These are phyloP conservation scores for Catharanthus roseus DNA, from an alignment of 257 asterid species.

Conservation along the genomic window DNA sequence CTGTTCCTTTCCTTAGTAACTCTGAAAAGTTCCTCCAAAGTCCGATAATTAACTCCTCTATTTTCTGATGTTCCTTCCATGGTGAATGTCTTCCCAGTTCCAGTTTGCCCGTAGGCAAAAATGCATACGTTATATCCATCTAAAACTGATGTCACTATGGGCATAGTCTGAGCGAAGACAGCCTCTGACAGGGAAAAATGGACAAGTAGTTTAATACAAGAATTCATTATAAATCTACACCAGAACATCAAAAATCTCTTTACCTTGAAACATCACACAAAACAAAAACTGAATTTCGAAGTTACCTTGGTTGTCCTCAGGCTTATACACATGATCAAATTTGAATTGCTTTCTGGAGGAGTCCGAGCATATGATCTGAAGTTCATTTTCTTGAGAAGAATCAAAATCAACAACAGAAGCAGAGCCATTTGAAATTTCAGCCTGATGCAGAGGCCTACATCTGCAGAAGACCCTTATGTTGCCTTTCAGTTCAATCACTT, in stretches of 20 bases:
- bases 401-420: conserved; percentile 66
- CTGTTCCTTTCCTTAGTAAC: conserved; percentile 60
- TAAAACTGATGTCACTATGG: conserved; percentile 84
- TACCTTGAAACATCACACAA: conserved; percentile 5
- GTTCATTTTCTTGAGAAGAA: conserved; percentile 73
- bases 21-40: conserved; percentile 76
- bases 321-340: conserved; percentile 75
- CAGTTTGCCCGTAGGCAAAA: conserved; percentile 95
- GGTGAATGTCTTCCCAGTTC: conserved; percentile 72
- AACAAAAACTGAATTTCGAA: neutral
- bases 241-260: neutral
- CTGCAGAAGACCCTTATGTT: conserved; percentile 95
- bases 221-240: neutral
- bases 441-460: conserved; percentile 81
- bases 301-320: conserved; percentile 84
- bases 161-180: conserved; percentile 67
- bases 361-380: conserved; percentile 68
- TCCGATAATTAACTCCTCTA: conserved; percentile 88
- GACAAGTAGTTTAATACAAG: conserved; percentile 5
- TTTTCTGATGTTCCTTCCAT: conserved; percentile 96
- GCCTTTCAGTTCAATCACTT: conserved; percentile 91
- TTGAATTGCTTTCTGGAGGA: conserved; percentile 70
- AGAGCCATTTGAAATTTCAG: conserved; percentile 61
- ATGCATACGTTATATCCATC: conserved; percentile 96
- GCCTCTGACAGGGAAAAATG: conserved; percentile 46